Base-by-base conservation (phyloP, 2,329 filamentous ascomycete species). In the Ophiostoma sp. region DNA sequence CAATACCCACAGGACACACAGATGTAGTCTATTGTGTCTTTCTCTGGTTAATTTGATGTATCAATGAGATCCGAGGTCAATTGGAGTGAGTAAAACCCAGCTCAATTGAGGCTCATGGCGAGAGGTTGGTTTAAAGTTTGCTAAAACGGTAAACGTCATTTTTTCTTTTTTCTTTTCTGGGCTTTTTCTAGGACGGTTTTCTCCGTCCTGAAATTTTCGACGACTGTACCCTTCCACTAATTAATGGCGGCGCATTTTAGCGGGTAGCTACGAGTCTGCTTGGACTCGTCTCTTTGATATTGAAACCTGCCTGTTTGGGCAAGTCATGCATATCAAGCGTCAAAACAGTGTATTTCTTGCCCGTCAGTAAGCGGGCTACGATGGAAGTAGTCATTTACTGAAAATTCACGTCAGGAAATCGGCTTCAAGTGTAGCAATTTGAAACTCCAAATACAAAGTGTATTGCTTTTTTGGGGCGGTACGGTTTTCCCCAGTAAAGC, bases 131-230 rank as follows among this genome's bases (percentile, higher is more conserved):
- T 59, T 33, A 33, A 59, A 19, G 7, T 19, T 59, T 55, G 50
- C 25, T 25, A 55, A 22, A 55, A 15, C 50, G 25, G 50, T 22
- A 55, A 28, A 25, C 50, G 22, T 12, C 25, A 55, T 12, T 55
- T 55, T 55, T 55, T 25, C 28, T 25, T 2, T 50, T 69, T 69
- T 45, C n/a, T 68, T 68, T 31, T 52, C 22, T 52, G 22, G n/a
- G 8, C 50, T 28, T 22, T 28, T 69, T 33, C 31, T 19, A 17
- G 25, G 25, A 22, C 33, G 33, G n/a, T 17, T 25, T 42, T 42
- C 33, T 36, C 59, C 33, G 59, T 42, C 59, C 22, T 33, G 33
- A 64, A 64, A 25, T 64, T 64, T 64, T 64, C 59, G n/a, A 7
- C 22, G 19, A 3, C 22, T 52, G 8, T 52, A 12, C 7, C 52